Evolutionary conservation across 31 red algal species (phyloP).

Genomic region (Porphyra umbilicalis): DNA sequence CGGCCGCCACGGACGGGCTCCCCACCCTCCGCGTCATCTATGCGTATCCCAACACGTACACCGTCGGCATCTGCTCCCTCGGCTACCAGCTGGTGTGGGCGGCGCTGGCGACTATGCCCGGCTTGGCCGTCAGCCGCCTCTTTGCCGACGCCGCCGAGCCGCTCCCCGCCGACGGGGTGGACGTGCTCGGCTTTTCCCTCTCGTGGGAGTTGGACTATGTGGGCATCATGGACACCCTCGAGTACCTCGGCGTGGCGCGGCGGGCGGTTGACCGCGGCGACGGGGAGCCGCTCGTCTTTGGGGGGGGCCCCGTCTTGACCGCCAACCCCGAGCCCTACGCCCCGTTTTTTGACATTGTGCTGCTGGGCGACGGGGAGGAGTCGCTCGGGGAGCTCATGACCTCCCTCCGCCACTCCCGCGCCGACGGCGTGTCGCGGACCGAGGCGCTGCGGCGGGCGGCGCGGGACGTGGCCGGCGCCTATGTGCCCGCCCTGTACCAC

Average conservation of each 20-base stretch:
- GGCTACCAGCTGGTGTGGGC: constrained; percentile 47
- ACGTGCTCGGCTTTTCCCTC: constrained; percentile 38
- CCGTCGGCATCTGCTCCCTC: constrained; percentile 38
- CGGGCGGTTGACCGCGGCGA: constrained; percentile 4
- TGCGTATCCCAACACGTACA: constrained; percentile 39
- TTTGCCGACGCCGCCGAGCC: constrained; percentile 42
- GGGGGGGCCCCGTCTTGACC: constrained; percentile 39
- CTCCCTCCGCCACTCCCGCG: neutral
- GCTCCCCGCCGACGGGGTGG: constrained; percentile 8
- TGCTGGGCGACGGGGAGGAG: constrained; percentile 41
- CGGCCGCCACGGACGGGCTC: neutral
- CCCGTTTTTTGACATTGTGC: constrained; percentile 38
- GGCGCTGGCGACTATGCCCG: constrained; percentile 1
- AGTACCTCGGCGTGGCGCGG: constrained; percentile 9
- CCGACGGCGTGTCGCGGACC: neutral
- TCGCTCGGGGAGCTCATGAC: constrained; percentile 13
- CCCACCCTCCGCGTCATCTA: constrained; percentile 11
- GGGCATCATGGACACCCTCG: constrained; percentile 16
- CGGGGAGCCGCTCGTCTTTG: constrained; percentile 29
- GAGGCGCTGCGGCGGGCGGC: neutral
- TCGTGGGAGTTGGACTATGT: constrained; percentile 54
- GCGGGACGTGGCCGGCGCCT: neutral
- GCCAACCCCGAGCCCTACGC: constrained; percentile 49
- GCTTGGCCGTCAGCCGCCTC: constrained; percentile 12
- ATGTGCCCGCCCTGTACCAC: constrained; percentile 26